Evolutionary conservation across 1,284 basidiomycete species (phyloP).

Genomic region (Inonotus obliquus): DNA sequence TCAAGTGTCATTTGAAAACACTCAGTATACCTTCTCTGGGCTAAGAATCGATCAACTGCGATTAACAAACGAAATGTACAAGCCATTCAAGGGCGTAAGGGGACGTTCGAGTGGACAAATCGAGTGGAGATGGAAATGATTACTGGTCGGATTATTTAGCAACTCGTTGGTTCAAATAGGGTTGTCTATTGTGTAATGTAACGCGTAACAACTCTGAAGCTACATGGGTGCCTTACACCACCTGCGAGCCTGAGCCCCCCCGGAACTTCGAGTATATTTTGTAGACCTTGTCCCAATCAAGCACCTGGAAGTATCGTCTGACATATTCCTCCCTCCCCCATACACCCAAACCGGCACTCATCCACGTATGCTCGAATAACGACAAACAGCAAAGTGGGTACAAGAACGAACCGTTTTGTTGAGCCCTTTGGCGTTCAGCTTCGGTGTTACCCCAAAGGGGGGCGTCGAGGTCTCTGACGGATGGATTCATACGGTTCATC

Average conservation of each 20-base stretch:
- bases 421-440: neutral
- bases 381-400: constrained; percentile 83
- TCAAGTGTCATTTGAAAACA: constrained; percentile 66
- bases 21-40: constrained; percentile 72
- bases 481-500: neutral
- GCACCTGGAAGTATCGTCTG: constrained; percentile 81
- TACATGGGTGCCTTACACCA: neutral
- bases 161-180: neutral
- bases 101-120: constrained; percentile 55
- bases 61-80: constrained; percentile 78
- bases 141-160: neutral
- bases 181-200: constrained; percentile 1
- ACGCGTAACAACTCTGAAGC: neutral
- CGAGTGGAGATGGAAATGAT: constrained; percentile 65
- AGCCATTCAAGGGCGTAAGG: constrained; percentile 65
- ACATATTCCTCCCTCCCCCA: constrained; percentile 94
- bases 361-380: constrained; percentile 90
- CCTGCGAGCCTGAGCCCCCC: neutral
- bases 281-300: constrained; percentile 81
- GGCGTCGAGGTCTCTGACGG: neutral
- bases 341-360: constrained; percentile 85
- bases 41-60: constrained; percentile 84
- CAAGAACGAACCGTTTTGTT: neutral
- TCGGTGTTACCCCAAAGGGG: neutral
- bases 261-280: constrained; percentile 23